Evolutionary conservation across 495 filamentous ascomycete species (phyloP).

Genomic region (Penicillium canariense): DNA sequence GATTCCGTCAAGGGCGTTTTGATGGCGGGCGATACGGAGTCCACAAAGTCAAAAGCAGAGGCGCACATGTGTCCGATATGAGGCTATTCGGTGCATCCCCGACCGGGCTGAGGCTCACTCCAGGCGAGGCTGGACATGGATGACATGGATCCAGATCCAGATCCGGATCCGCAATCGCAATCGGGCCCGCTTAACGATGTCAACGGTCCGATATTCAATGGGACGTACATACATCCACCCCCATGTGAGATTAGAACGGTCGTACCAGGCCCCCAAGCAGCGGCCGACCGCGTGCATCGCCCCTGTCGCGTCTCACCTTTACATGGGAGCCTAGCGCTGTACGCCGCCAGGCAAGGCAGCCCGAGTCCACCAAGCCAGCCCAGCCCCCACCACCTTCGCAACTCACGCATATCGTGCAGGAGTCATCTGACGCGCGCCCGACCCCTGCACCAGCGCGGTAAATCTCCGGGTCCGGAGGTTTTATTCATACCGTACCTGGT

Average conservation of each 20-base stretch:
- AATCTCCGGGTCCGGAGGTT: slow-evolving; percentile 17
- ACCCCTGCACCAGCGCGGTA: background rate
- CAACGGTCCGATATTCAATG: too few relatives aligned
- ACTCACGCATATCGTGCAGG: slow-evolving; percentile 13
- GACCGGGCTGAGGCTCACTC: background rate
- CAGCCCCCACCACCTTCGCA: slow-evolving; percentile 16
- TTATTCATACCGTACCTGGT: background rate
- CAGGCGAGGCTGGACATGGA: too few relatives aligned
- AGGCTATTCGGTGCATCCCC: background rate
- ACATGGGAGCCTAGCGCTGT: slow-evolving; percentile 1
- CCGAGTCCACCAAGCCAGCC: slow-evolving; percentile 7
- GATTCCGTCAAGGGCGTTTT: too few relatives aligned
- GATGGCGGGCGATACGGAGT: too few relatives aligned
- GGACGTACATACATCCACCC: background rate
- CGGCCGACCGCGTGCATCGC: background rate
- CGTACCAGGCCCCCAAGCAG: background rate
- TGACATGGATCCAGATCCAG: too few relatives aligned
- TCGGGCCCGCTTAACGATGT: too few relatives aligned
- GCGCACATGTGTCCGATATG: too few relatives aligned
- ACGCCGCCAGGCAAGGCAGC: slow-evolving; percentile 1
- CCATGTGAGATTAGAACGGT: background rate
- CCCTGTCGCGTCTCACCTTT: background rate
- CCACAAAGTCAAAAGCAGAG: too few relatives aligned
- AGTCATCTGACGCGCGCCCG: slow-evolving; percentile 20
- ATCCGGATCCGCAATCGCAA: too few relatives aligned